Base-by-base conservation (phyloP, 2,329 filamentous ascomycete species). In the Xylaria multiplex region DNA sequence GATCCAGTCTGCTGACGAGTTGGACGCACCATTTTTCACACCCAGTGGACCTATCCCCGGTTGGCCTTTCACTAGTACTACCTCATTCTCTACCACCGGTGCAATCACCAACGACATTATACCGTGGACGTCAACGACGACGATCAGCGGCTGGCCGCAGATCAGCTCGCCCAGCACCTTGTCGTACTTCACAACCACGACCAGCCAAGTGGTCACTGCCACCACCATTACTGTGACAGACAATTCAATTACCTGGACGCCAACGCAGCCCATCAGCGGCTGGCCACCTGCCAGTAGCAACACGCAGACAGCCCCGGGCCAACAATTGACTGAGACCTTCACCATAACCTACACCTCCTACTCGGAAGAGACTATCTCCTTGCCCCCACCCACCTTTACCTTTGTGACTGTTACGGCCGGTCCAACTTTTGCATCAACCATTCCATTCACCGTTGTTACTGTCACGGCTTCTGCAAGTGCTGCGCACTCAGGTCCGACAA, bases 201-300 rank as follows among this genome's bases (percentile, higher is more conserved):
- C 27, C 9, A 52, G 56, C 40, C 52, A 59, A 54, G 62, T 68
- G 3, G 32, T 68, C 27, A 59, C 65, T 27, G 65, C 61, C 32
- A 69, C 67, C 13, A 69, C 67, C n/a, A 62, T 67, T 56, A 67
- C 62, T 60, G 65, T 69, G 37, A 69, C 67, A 37, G 65, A 64
- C 32, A 63, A 68, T 19, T 65, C 59, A n/a, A 62, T 68, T 32
- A 67, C 62, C 27, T 68, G 54, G 59, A 63, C 54, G 1, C 55
- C 67, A 32, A 68, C 65, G 13, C 14, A 35, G 40, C 43, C 65
- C 16, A 55, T 65, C 56, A 58, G 50, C 27, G 64, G 67, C 55
- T 67, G 58, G 67, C 55, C 64, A 43, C 49, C 58, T 56, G 9
- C 46, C 8, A 55, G 58, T 8, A 61, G 52, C 49, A 50, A 48